Base-by-base conservation (phyloP, 805 yeast genomes). In the Yamadazyma kitorensis region DNA sequence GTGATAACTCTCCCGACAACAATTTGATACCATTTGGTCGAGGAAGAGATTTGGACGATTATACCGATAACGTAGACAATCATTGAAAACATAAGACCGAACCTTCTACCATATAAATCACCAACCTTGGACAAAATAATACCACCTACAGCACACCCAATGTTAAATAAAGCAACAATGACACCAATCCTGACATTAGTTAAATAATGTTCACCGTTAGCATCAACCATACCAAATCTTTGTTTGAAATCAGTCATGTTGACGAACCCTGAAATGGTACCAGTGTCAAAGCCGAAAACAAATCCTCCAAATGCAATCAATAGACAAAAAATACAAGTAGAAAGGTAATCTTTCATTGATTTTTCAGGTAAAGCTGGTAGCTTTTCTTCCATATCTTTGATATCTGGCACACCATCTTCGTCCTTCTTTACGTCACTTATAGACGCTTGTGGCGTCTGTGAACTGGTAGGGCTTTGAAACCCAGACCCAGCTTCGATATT, bases 241-340 rank as follows among this genome's bases (percentile, higher is more conserved):
- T 44, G 37, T 33, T 60, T 52, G 57, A 73, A 81, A 42, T 78
- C 77, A n/a, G 65, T 48, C 79, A 80, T 76, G 53, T 76, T 76
- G 31, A 80, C 77, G 49, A 81, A 77, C 45, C 86, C 86, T 25
- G 84, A 78, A 57, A 80, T 75, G 44, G 87, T 80, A 64, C 87
- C 88, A 33, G 86, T 82, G 64, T 81, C 88, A 72, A 81, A 81
- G 40, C 88, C 88, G 51, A 79, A 82, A 28, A 81, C 80, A 54
- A 77, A 82, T 29, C 88, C 89, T 63, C 86, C 87, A 43, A 82
- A 82, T 20, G 86, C 84, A 44, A 82, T 75, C 34, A 75, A 48
- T n/a, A 68, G 47, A 57, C 86, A 78, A 37, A 64, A 59, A 9
- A 57, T 18, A 57, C 61, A 33, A 51, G 63, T 58, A 15, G 56